Percentiles rank a stretch among this genome's conserved stretches.
These are phyloP conservation scores for Eucalyptus marginata DNA, from an alignment of 345 rosid genomes.

Conservation along the genomic window DNA sequence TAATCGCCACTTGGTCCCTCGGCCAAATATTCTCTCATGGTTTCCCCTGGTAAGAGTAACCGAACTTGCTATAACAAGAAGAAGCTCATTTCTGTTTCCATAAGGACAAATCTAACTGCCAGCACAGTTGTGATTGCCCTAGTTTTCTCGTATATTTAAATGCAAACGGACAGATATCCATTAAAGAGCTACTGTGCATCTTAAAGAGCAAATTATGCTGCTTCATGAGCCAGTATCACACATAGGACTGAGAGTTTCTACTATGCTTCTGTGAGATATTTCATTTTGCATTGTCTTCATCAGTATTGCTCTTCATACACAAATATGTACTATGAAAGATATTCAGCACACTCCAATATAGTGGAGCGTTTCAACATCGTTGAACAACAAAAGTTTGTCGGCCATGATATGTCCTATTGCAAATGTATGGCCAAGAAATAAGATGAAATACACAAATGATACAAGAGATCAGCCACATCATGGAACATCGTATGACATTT, in stretches of 20 bases:
- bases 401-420: too few relatives aligned
- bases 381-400: too few relatives aligned
- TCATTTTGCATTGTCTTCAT: too few relatives aligned
- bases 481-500: too few relatives aligned
- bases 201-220: too few relatives aligned
- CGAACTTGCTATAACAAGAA: too few relatives aligned
- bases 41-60: too few relatives aligned
- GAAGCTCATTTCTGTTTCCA: not conserved
- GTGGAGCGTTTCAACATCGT: not conserved
- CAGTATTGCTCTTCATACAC: not conserved
- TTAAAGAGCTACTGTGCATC: not conserved
- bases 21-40: too few relatives aligned
- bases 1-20: too few relatives aligned
- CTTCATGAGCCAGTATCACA: not conserved
- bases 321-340: accelerated
- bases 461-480: too few relatives aligned
- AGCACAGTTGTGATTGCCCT: not conserved
- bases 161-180: not conserved
- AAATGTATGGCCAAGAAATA: too few relatives aligned
- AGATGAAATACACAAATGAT: too few relatives aligned
- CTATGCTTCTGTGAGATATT: not conserved
- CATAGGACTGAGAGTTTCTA: not conserved
- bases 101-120: not conserved
- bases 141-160: not conserved
- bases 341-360: not conserved